A percentile compares a stretch with the other conserved stretches of the same genome.
Evolutionary conservation across 345 rosid species (phyloP).

Genomic region (Acer yangbiense): DNA sequence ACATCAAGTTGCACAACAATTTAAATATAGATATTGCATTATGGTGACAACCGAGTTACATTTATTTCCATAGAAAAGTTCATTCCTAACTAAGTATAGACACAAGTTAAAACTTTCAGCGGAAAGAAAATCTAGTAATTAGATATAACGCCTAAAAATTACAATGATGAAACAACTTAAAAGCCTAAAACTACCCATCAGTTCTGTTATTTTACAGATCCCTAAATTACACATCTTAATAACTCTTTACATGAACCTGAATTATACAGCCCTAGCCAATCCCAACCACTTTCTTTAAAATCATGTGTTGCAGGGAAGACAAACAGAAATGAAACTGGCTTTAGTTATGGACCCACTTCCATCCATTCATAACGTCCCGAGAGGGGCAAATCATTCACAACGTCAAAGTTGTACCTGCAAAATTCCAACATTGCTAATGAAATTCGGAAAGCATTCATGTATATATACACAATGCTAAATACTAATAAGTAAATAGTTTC

Average conservation of each 20-base stretch:
- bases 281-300: constrained; percentile 18
- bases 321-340: neutral
- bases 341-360: constrained; percentile 49
- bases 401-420: constrained; percentile 86
- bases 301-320: constrained; percentile 15
- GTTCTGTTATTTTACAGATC: constrained; percentile 37
- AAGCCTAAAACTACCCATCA: constrained; percentile 19
- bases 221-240: constrained; percentile 39
- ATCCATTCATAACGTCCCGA: constrained; percentile 83
- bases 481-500: neutral
- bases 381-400: constrained; percentile 65
- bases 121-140: constrained; percentile 22
- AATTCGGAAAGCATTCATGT: too few species aligned
- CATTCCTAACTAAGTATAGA: constrained; percentile 25
- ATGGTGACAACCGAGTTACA: constrained; percentile 14
- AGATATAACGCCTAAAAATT: constrained; percentile 28
- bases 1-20: too few species aligned
- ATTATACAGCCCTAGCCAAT: constrained; percentile 1
- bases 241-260: constrained; percentile 26
- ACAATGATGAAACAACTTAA: constrained; percentile 20
- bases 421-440: neutral
- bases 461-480: too few species aligned
- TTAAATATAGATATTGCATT: too few species aligned
- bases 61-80: constrained; percentile 34
- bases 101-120: constrained; percentile 21